Conservation (phyloP, 192 early-diverging fungal species). For the Podila verticillata region DNA sequence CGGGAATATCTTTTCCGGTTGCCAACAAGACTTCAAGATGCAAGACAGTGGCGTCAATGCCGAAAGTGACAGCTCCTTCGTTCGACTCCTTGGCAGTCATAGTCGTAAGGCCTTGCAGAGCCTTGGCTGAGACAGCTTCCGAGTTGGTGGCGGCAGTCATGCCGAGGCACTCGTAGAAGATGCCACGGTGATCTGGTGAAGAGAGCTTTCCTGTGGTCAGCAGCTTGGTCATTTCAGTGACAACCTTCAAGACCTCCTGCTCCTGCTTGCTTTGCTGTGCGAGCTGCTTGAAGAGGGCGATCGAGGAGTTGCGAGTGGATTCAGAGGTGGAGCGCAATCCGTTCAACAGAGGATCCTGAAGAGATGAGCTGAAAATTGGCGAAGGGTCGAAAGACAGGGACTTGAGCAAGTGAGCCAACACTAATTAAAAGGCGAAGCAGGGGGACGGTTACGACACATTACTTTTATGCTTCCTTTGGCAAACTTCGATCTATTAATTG, state of each 20-base stretch:
- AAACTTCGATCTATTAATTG: neutral
- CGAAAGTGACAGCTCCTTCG: slow-evolving; percentile 69
- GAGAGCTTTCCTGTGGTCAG: slow-evolving; percentile 64
- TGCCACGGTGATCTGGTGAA: slow-evolving; percentile 75
- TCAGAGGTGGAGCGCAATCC: slow-evolving; percentile 76
- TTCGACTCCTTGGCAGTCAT: slow-evolving; percentile 82
- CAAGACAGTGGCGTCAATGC: slow-evolving; percentile 66
- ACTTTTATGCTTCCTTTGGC: neutral
- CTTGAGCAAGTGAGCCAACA: slow-evolving; percentile 60
- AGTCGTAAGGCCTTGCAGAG: slow-evolving; percentile 70
- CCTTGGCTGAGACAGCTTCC: slow-evolving; percentile 51
- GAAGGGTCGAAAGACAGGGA: slow-evolving; percentile 71
- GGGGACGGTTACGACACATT: neutral
- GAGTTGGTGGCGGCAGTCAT: slow-evolving; percentile 52
- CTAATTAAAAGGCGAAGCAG: slow-evolving; percentile 37
- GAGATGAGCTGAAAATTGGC: slow-evolving; percentile 65
- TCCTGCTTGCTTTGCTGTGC: slow-evolving; percentile 55
- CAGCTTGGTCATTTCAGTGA: slow-evolving; percentile 67
- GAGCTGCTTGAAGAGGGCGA: slow-evolving; percentile 69
- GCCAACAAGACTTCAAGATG: slow-evolving; percentile 64
- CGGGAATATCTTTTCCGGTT: slow-evolving; percentile 44
- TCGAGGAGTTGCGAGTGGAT: slow-evolving; percentile 62
- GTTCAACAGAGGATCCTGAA: slow-evolving; percentile 70
- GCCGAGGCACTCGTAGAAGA: slow-evolving; percentile 67
- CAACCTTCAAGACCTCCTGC: slow-evolving; percentile 65